These are phyloP conservation scores for Backusella psychrophila DNA, from an alignment of 192 early-diverging fungal species.

Conservation along the genomic window DNA sequence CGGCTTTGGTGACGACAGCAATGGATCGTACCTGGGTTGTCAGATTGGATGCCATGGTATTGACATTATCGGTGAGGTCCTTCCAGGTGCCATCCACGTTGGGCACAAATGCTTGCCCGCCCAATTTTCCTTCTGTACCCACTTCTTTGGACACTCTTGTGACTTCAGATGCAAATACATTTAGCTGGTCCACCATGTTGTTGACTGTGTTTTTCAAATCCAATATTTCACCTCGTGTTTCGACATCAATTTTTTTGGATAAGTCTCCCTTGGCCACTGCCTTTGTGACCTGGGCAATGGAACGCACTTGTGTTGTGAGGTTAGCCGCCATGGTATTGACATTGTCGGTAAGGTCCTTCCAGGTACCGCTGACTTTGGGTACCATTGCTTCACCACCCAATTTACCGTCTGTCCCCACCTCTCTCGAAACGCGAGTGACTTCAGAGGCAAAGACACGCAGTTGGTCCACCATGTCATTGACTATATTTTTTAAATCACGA, in stretches of 20 bases:
- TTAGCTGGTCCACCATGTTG: constrained; percentile 59
- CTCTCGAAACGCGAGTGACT: constrained; percentile 62
- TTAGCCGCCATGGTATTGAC: constrained; percentile 67
- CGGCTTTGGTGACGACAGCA: constrained; percentile 64
- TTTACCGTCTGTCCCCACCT: constrained; percentile 60
- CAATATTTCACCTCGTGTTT: constrained; percentile 54
- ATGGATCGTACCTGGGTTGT: constrained; percentile 69
- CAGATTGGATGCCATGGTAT: constrained; percentile 66
- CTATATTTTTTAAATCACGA: constrained; percentile 60
- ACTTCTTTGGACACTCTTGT: constrained; percentile 61
- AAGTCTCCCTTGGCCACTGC: constrained; percentile 55
- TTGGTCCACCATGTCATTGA: constrained; percentile 72
- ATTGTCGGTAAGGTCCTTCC: constrained; percentile 64
- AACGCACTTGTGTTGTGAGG: constrained; percentile 59
- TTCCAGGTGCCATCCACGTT: constrained; percentile 67
- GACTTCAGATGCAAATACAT: constrained; percentile 19
- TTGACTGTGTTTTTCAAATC: constrained; percentile 55
- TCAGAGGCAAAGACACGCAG: constrained; percentile 55
- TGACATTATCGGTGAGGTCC: constrained; percentile 67
- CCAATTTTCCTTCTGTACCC: constrained; percentile 67
- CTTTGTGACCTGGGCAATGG: constrained; percentile 60
- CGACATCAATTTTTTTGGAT: constrained; percentile 55
- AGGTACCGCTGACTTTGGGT: constrained; percentile 57
- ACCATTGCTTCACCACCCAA: constrained; percentile 53
- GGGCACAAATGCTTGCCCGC: constrained; percentile 57